Evolutionary conservation across 331 rosid species (phyloP), one percentile per base, ranked within the genome.

Genomic region (Telfairia occidentalis): DNA sequence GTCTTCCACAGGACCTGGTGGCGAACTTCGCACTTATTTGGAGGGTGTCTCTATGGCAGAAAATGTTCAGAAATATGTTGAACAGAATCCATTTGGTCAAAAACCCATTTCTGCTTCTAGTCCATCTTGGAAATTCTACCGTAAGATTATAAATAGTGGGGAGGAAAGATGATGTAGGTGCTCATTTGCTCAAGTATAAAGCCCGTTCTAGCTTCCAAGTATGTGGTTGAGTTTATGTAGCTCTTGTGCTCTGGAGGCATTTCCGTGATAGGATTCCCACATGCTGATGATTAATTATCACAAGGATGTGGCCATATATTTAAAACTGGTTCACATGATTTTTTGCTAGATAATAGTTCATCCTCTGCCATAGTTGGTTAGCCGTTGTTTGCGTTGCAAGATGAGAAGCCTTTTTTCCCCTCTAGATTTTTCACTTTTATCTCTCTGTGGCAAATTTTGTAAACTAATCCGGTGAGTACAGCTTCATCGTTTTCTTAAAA

Each of bases 71-170:
- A 80, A 82, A 19, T 88, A 84, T 3, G 92, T 93, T 63, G 57
- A 86, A 43, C 77, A 75, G 19, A 79, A 91, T 80, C 92, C 92
- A 40, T 91, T 91, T 79, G 97, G 98, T 69, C 97, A 91, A 79
- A 76, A 76, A 58, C 80, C 90, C 34, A 89, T 93, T 69, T 85
- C 90, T 40, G 69, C 87, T 77, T 58, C 87, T 63, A 78, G 82
- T 78, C 86, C 80, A 61, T 84, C 86, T 2, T 93, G 98, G 97
- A 24, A 61, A 34, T 91, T 82, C 81, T 89, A 93, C 78, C 58
- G 78, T 60, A 58, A 5, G 72, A 43, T 75, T 26, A 45, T 75
- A 75, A 11, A 75, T 43, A 38, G 66, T 53, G 65, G 35, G 65
- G 9, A 23, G 24, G 21, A 54, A 73, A 18, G 66, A 34, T 35